These are phyloP conservation scores for Boletus insuetus DNA, from an alignment of 768 basidiomycete genomes.

Conservation along the genomic window DNA sequence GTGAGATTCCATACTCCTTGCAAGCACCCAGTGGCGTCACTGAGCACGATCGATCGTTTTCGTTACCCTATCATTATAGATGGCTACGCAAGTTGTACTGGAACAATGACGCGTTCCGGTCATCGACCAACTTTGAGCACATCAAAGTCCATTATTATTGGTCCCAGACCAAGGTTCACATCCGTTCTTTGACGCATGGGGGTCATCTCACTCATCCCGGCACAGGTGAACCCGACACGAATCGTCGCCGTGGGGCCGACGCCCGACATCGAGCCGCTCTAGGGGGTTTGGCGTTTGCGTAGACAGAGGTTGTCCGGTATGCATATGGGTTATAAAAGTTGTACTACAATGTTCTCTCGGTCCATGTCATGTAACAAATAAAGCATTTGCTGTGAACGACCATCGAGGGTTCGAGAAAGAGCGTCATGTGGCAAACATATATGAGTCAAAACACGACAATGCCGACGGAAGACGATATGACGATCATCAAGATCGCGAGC, in stretches of 20 bases:
- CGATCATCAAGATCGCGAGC: constrained; percentile 25
- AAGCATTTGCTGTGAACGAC: background rate
- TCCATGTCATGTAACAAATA: background rate
- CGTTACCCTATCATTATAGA: constrained; percentile 29
- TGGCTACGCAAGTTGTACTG: constrained; percentile 92
- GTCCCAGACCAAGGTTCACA: constrained; percentile 29
- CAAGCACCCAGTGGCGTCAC: background rate
- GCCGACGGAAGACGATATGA: constrained; percentile 26
- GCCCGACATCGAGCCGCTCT: constrained; percentile 65
- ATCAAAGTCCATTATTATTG: constrained; percentile 46
- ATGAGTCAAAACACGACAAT: constrained; percentile 23
- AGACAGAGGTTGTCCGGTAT: background rate
- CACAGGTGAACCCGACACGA: constrained; percentile 73
- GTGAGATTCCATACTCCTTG: constrained; percentile 20
- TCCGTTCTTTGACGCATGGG: background rate
- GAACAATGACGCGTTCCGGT: constrained; percentile 84
- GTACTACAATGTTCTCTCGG: constrained; percentile 3
- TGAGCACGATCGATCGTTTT: background rate
- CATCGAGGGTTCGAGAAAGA: background rate
- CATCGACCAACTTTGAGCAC: constrained; percentile 86
- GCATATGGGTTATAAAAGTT: background rate
- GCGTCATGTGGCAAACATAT: background rate
- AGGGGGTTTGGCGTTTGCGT: background rate
- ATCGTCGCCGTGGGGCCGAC: constrained; percentile 76
- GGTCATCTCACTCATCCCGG: background rate